Conservation (phyloP, 306 rosid genomes). For the Quercus glauca region DNA sequence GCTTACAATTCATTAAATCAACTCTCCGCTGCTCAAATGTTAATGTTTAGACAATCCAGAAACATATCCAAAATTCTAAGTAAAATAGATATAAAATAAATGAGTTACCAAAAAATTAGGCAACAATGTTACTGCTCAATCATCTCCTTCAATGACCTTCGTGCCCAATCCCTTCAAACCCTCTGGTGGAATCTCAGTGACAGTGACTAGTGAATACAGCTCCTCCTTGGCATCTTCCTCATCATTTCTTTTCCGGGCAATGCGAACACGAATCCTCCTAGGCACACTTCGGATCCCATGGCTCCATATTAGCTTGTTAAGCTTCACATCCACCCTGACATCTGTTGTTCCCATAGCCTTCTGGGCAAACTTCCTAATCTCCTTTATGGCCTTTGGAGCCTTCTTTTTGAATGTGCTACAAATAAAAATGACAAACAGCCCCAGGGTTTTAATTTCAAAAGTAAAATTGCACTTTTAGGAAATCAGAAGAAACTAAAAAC, state of each 20-base stretch:
- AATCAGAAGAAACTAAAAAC: neutral
- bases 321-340: slow-evolving; percentile 51
- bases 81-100: neutral
- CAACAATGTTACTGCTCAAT: slow-evolving; percentile 5
- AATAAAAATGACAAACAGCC: neutral
- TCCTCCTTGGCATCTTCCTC: slow-evolving; percentile 56
- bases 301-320: slow-evolving; percentile 47
- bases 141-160: slow-evolving; percentile 33
- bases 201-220: slow-evolving; percentile 45
- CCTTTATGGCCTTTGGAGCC: slow-evolving; percentile 45
- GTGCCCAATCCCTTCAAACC: slow-evolving; percentile 38
- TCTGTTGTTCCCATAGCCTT: slow-evolving; percentile 51
- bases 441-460: neutral
- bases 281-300: slow-evolving; percentile 49
- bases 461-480: neutral
- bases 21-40: neutral
- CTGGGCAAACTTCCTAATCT: slow-evolving; percentile 49
- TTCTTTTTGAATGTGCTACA: slow-evolving; percentile 44
- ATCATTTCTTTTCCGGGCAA: slow-evolving; percentile 45
- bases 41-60: neutral
- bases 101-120: neutral
- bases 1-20: neutral
- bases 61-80: neutral
- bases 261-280: slow-evolving; percentile 37
- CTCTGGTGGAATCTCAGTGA: slow-evolving; percentile 39